phyloP scores from a whole-genome alignment of 2,329 filamentous ascomycete species.

The Pseudogymnoascus sp. region DNA sequence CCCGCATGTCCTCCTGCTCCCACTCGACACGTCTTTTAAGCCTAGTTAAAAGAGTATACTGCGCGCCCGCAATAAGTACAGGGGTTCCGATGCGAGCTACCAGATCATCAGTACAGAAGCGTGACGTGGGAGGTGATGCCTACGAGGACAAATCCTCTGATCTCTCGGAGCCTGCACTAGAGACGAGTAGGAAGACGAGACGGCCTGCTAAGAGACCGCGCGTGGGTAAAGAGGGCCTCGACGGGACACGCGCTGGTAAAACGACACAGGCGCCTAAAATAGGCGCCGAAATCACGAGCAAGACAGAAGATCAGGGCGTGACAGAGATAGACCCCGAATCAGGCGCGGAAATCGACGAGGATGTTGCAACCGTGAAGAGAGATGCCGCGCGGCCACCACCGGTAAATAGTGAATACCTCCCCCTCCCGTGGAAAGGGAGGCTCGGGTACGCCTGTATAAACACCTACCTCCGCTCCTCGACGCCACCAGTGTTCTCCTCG shows the following conservation, averaged over 20 bases:
- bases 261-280: neutral
- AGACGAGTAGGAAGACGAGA: neutral
- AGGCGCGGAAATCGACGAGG: conserved; percentile 16
- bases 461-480: conserved; percentile 77
- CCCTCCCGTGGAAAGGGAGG: conserved; percentile 82
- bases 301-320: conserved; percentile 56
- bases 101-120: neutral
- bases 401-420: conserved; percentile 74
- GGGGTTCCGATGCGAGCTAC: neutral
- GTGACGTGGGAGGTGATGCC: neutral
- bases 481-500: conserved; percentile 80
- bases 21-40: neutral
- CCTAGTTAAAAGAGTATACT: neutral
- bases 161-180: neutral
- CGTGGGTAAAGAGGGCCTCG: neutral
- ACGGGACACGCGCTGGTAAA: neutral
- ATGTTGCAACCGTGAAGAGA: conserved; percentile 23
- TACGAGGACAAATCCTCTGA: neutral
- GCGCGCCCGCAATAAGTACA: neutral
- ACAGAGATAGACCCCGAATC: conserved; percentile 33
- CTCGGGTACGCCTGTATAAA: conserved; percentile 89
- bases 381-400: conserved; percentile 48
- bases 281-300: neutral
- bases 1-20: neutral
- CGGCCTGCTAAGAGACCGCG: neutral